Evolutionary conservation across 1,284 basidiomycete genomes (phyloP), one percentile per base, ranked within the genome.

Genomic region (Volvariella surrecta): DNA sequence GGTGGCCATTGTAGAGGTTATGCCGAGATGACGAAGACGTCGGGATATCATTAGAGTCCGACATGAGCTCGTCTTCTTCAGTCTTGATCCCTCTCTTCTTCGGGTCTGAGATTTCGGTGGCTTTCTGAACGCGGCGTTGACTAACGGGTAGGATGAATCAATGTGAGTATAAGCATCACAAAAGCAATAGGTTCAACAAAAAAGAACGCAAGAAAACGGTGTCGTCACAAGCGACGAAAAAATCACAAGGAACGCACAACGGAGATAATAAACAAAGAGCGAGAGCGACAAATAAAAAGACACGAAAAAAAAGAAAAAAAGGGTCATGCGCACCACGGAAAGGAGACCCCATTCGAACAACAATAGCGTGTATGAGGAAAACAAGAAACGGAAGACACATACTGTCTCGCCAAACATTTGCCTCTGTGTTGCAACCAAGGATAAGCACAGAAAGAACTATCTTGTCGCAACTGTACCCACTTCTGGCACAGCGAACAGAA

Each of bases 401-500:
- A 85, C 82, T 76, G 70, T 55, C 79, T 62, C 21, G 74, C 71
- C 34, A 82, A 54, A 61, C 83, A 86, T 58, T 84, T 85, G 32
- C 67, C 71, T n/a, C 79, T 71, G 56, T 86, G 82, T 58, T 84
- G 81, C 44, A 76, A 55, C 82, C 83, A 86, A 18, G 83, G 82
- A 57, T 85, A 83, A 39, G 82, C 79, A 50, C 83, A 86, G 56
- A 78, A 86, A n/a, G 64, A 64, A 37, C 74, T 76, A 52, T 86
- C 82, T 56, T 85, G 82, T 39, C 83, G 60, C 20, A 86, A 66
- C 56, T 84, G 82, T 1, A 86, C 82, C 84, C 83, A 87, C 59
- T 87, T 86, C 52, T 73, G 68, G 55, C 84, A 87, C 1, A 85
- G 59, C 3, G 68, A 67, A 54, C 83, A 87, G 54, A 85, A 84